A percentile compares a stretch with the other conserved stretches of the same genome.
phyloP scores from a whole-genome alignment of 192 early-diverging fungal species.

The Podochytrium sp. region DNA sequence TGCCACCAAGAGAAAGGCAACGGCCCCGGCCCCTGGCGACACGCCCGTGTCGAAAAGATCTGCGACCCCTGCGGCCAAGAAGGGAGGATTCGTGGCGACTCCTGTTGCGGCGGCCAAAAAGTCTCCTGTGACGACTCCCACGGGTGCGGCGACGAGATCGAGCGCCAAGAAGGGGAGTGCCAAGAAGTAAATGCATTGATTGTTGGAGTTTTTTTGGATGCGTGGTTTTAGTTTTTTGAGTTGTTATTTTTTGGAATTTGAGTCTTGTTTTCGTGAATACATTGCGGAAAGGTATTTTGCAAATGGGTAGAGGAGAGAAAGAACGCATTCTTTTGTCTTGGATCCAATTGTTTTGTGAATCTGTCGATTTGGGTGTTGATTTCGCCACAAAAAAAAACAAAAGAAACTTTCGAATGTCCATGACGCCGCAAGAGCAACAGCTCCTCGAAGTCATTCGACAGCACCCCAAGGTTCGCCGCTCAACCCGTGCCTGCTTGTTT shows the following conservation, averaged over 20 bases:
- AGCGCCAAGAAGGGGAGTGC: not conserved
- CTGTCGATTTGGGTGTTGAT: not conserved
- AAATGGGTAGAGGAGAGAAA: not conserved
- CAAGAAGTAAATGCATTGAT: not conserved
- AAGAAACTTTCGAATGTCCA: not conserved
- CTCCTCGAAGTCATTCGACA: constrained; percentile 17
- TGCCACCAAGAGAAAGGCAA: not conserved
- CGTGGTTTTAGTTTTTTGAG: not conserved
- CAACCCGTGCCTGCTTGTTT: not conserved
- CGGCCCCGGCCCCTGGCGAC: not conserved
- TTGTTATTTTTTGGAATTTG: not conserved
- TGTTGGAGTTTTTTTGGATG: not conserved
- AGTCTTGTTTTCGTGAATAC: not conserved
- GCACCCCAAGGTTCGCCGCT: constrained; percentile 8
- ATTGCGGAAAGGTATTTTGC: not conserved
- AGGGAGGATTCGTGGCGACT: too few relatives aligned
- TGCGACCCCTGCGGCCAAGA: not conserved
- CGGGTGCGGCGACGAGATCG: not conserved
- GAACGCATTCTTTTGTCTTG: too few relatives aligned
- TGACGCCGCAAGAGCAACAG: not conserved
- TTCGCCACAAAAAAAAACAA: not conserved
- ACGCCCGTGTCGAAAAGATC: not conserved
- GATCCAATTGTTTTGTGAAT: not conserved
- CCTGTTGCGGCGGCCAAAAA: not conserved
- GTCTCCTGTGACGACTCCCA: not conserved